Conservation (phyloP, 2,329 filamentous ascomycete species). For the Ophiocordyceps sinensis region DNA sequence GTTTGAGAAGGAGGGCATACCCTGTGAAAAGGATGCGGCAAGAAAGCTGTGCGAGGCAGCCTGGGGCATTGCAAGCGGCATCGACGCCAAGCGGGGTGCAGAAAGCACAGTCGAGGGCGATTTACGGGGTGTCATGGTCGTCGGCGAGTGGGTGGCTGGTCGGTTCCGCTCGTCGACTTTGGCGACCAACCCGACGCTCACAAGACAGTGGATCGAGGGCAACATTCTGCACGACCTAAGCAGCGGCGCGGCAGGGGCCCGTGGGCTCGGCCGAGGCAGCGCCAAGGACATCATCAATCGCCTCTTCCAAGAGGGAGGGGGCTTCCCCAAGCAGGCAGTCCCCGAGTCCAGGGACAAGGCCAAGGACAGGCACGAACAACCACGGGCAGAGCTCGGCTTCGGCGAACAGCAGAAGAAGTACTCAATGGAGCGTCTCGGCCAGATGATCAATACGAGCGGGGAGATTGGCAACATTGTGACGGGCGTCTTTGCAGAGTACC, state of each 20-base stretch:
- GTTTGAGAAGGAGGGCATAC: slow-evolving; percentile 79
- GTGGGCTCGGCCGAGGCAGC: slow-evolving; percentile 58
- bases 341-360: slow-evolving; percentile 25
- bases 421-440: slow-evolving; percentile 54
- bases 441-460: slow-evolving; percentile 67
- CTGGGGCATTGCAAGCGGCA: slow-evolving; percentile 64
- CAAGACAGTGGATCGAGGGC: slow-evolving; percentile 62
- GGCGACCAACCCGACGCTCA: slow-evolving; percentile 34
- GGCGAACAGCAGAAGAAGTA: slow-evolving; percentile 58
- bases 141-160: slow-evolving; percentile 73
- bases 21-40: slow-evolving; percentile 78
- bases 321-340: slow-evolving; percentile 49
- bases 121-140: slow-evolving; percentile 70
- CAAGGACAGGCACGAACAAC: slow-evolving; percentile 36
- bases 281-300: slow-evolving; percentile 61
- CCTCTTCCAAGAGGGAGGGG: slow-evolving; percentile 67
- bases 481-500: slow-evolving; percentile 78
- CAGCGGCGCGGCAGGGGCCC: slow-evolving; percentile 55
- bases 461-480: slow-evolving; percentile 66
- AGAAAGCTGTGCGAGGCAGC: slow-evolving; percentile 70
- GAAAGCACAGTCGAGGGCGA: slow-evolving; percentile 59
- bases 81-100: slow-evolving; percentile 52
- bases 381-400: slow-evolving; percentile 50
- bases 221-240: slow-evolving; percentile 54
- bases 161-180: slow-evolving; percentile 41